These are phyloP conservation scores for Epichloe hybrida DNA, from an alignment of 2,329 filamentous ascomycete genomes.

Conservation along the genomic window DNA sequence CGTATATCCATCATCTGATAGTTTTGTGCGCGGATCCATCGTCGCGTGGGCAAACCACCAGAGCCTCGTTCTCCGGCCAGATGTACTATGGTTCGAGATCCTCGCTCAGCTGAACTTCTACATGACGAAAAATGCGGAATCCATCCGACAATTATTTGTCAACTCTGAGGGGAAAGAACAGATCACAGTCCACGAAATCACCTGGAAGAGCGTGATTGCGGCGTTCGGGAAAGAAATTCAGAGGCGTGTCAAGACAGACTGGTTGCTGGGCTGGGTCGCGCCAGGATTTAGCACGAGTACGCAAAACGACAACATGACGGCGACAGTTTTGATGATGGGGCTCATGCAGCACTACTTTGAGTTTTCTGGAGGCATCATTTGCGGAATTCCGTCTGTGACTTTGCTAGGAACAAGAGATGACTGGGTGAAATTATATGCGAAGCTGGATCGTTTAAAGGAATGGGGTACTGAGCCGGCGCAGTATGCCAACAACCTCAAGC, in stretches of 20 bases:
- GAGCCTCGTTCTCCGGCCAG: slow-evolving; percentile 35
- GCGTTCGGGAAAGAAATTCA: slow-evolving; percentile 28
- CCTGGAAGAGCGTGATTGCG: slow-evolving; percentile 15
- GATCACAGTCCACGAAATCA: slow-evolving; percentile 17
- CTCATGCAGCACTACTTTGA: slow-evolving; percentile 27
- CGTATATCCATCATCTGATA: slow-evolving; percentile 20
- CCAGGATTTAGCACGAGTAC: slow-evolving; percentile 30
- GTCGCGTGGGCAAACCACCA: slow-evolving; percentile 37
- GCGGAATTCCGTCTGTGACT: slow-evolving; percentile 30
- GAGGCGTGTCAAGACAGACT: slow-evolving; percentile 23
- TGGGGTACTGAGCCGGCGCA: slow-evolving; percentile 29
- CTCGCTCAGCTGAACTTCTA: slow-evolving; percentile 37
- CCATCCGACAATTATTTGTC: slow-evolving; percentile 32
- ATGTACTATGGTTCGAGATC: slow-evolving; percentile 43
- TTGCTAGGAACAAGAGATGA: slow-evolving; percentile 25
- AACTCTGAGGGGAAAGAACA: slow-evolving; percentile 28
- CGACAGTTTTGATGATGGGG: slow-evolving; percentile 31
- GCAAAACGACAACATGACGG: slow-evolving; percentile 23
- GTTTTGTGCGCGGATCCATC: slow-evolving; percentile 31
- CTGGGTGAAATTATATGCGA: slow-evolving; percentile 26
- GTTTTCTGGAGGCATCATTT: slow-evolving; percentile 23
- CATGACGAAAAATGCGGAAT: slow-evolving; percentile 33
- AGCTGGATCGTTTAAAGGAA: slow-evolving; percentile 27
- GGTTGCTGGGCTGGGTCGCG: slow-evolving; percentile 28
- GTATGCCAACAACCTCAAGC: slow-evolving; percentile 26